Evolutionary conservation across 441 rosid species (phyloP).

Genomic region (Gossypium schwendimanii): DNA sequence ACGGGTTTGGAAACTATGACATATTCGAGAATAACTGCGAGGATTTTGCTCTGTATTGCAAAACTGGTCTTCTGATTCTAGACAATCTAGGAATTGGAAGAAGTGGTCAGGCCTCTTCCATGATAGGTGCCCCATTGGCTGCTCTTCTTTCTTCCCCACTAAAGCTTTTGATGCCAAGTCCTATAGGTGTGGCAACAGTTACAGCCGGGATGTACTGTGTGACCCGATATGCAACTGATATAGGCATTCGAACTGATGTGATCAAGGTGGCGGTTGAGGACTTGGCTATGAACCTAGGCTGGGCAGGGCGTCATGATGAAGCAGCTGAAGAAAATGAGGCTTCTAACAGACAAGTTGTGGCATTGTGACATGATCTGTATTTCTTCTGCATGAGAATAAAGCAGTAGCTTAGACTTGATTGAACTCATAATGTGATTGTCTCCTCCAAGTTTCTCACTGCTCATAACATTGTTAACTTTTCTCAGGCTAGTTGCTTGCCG

Average conservation of each 20-base stretch:
- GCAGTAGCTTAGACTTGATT: slow-evolving; percentile 7
- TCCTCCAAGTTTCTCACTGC: neutral
- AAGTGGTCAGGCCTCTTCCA: slow-evolving; percentile 93
- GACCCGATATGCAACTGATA: slow-evolving; percentile 89
- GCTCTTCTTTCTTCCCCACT: slow-evolving; percentile 82
- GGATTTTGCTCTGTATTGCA: slow-evolving; percentile 89
- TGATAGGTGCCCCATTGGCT: slow-evolving; percentile 83
- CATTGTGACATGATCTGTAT: slow-evolving; percentile 27
- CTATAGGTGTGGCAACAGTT: slow-evolving; percentile 81
- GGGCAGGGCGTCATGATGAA: slow-evolving; percentile 33
- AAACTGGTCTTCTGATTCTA: slow-evolving; percentile 72
- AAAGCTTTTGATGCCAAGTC: slow-evolving; percentile 76
- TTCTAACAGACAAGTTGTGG: slow-evolving; percentile 30
- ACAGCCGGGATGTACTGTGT: slow-evolving; percentile 95
- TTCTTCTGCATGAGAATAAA: slow-evolving; percentile 10
- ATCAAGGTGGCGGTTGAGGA: slow-evolving; percentile 87
- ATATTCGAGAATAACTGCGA: slow-evolving; percentile 87
- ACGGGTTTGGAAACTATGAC: slow-evolving; percentile 92
- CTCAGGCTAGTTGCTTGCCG: neutral
- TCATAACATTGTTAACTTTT: neutral
- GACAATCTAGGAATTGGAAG: slow-evolving; percentile 75
- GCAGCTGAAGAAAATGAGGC: slow-evolving; percentile 21
- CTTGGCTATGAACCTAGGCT: slow-evolving; percentile 58
- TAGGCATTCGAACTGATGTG: slow-evolving; percentile 84
- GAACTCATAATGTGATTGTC: slow-evolving; percentile 11